phyloP scores from a whole-genome alignment of 768 basidiomycete species.

The Tubosaeta brunneosetosa region DNA sequence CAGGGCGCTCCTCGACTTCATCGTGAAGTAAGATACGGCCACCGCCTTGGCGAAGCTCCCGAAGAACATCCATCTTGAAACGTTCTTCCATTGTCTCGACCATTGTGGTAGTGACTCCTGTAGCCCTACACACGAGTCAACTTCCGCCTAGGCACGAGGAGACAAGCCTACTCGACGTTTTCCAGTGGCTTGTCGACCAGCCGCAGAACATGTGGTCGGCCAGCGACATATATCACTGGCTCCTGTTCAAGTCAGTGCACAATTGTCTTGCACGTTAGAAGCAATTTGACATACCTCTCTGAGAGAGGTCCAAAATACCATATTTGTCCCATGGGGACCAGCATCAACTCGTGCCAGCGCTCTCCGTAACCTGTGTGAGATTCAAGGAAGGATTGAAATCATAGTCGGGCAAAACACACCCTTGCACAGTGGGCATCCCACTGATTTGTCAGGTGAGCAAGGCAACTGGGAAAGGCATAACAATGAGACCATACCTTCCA shows the following conservation, averaged over 20 bases:
- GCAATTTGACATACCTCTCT: slow-evolving; percentile 60
- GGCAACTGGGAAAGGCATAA: slow-evolving; percentile 5
- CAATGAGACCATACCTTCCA: slow-evolving; percentile 52
- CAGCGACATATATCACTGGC: slow-evolving; percentile 87
- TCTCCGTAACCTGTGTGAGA: slow-evolving; percentile 55
- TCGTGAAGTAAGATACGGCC: slow-evolving; percentile 91
- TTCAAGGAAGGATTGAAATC: not conserved
- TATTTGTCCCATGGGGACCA: slow-evolving; percentile 66
- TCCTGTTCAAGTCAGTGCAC: slow-evolving; percentile 45
- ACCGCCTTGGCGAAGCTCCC: slow-evolving; percentile 62
- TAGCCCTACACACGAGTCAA: slow-evolving; percentile 53
- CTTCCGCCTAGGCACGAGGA: not conserved
- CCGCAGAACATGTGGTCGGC: slow-evolving; percentile 86
- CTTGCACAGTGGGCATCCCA: slow-evolving; percentile 94
- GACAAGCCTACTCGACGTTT: slow-evolving; percentile 77
- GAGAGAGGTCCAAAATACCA: slow-evolving; percentile 90
- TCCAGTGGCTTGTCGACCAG: slow-evolving; percentile 83
- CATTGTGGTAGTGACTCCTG: slow-evolving; percentile 84
- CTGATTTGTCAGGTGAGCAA: slow-evolving; percentile 37
- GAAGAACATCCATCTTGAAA: slow-evolving; percentile 83
- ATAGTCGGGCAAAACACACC: slow-evolving; percentile 28
- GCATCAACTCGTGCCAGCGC: slow-evolving; percentile 80
- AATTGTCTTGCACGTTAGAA: not conserved
- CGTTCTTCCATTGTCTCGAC: slow-evolving; percentile 89
- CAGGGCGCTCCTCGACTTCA: slow-evolving; percentile 90